phyloP scores from a whole-genome alignment of 176 grass and related monocot species.

The Triticum monococcum region DNA sequence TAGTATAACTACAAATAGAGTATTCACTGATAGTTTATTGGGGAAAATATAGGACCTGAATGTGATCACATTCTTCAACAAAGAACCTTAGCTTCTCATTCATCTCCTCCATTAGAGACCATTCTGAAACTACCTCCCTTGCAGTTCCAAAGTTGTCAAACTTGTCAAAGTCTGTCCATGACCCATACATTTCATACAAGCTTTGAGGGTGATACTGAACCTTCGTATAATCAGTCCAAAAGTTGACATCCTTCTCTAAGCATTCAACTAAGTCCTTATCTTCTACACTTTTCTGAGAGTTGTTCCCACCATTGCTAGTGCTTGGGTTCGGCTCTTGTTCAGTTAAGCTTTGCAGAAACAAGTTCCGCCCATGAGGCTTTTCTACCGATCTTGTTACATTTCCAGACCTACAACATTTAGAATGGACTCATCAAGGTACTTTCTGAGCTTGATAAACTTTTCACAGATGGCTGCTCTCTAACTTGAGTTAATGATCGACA shows the following conservation, averaged over 20 bases:
- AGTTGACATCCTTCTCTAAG: slow-evolving; percentile 68
- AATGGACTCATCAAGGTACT: slow-evolving; percentile 16
- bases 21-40: slow-evolving; percentile 13
- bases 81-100: slow-evolving; percentile 92
- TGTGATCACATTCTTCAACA: slow-evolving; percentile 95
- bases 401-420: slow-evolving; percentile 58
- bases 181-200: slow-evolving; percentile 72
- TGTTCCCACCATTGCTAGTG: slow-evolving; percentile 24
- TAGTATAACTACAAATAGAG: slow-evolving; percentile 14
- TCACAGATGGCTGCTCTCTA: background rate
- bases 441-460: background rate
- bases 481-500: background rate
- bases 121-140: slow-evolving; percentile 75
- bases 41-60: slow-evolving; percentile 67
- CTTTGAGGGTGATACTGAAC: slow-evolving; percentile 90
- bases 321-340: slow-evolving; percentile 54
- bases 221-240: slow-evolving; percentile 95
- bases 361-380: slow-evolving; percentile 64
- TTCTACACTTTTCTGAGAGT: slow-evolving; percentile 33
- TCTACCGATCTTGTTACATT: slow-evolving; percentile 61
- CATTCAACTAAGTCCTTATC: slow-evolving; percentile 70
- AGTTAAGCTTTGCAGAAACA: slow-evolving; percentile 90
- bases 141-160: slow-evolving; percentile 75
- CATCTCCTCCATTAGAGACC: slow-evolving; percentile 84
- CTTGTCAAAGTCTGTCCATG: slow-evolving; percentile 88